These are phyloP conservation scores for Citrus mangshanensis DNA, from an alignment of 345 rosid species.

Conservation along the genomic window DNA sequence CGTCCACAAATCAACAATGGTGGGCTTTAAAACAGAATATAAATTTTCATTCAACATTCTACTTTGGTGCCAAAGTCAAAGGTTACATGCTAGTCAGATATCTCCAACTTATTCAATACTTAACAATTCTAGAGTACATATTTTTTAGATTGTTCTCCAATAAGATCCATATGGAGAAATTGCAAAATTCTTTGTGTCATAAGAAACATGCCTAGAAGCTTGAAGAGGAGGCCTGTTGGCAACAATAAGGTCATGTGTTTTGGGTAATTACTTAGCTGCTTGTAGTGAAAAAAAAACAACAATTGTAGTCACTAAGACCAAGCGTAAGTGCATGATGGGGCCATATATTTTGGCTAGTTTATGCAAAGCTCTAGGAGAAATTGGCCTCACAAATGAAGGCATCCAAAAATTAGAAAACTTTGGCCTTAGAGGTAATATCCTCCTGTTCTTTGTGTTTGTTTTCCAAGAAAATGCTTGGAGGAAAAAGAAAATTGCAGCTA, in stretches of 20 bases:
- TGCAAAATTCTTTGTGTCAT: no score
- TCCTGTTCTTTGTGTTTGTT: neutral
- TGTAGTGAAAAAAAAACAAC: slow-evolving; percentile 25
- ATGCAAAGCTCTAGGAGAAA: neutral
- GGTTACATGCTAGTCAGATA: no score
- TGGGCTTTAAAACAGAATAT: no score
- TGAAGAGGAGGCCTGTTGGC: no score
- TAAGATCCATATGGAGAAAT: no score
- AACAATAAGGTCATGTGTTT: neutral
- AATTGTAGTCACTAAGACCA: neutral
- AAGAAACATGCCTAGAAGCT: no score
- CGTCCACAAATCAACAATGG: no score
- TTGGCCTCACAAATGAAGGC: neutral
- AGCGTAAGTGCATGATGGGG: slow-evolving; percentile 14
- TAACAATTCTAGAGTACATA: no score
- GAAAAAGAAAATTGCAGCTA: neutral
- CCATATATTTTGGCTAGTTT: neutral
- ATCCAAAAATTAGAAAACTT: neutral
- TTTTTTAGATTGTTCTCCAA: no score
- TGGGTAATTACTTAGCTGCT: slow-evolving; percentile 31
- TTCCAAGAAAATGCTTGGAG: neutral
- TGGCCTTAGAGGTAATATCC: slow-evolving; percentile 31
- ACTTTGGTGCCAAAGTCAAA: no score
- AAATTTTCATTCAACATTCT: no score
- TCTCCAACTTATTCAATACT: no score